Conservation (phyloP, 1,139 yeast genomes). For the Hyphopichia buzzinii region DNA sequence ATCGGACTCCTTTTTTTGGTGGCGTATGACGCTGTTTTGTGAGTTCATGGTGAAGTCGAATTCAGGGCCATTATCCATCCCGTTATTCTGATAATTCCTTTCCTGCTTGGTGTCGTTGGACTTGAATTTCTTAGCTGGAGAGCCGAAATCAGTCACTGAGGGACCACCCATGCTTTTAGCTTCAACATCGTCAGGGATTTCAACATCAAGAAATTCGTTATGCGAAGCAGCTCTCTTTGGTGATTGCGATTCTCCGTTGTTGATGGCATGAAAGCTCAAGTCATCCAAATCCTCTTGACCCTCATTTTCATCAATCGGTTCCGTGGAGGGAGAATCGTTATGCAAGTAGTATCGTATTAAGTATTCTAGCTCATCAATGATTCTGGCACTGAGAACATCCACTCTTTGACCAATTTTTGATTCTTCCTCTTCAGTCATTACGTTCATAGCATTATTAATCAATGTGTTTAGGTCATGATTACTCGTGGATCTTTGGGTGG, state of each 20-base stretch:
- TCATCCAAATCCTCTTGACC: conserved; percentile 23
- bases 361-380: conserved; percentile 67
- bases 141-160: conserved; percentile 3
- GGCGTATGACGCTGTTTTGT: neutral
- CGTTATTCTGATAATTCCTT: neutral
- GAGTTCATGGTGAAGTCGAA: neutral
- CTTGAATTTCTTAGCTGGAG: conserved; percentile 3
- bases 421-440: conserved; percentile 11
- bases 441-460: conserved; percentile 7
- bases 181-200: conserved; percentile 7
- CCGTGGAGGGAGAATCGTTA: conserved; percentile 17
- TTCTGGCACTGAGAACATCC: conserved; percentile 77
- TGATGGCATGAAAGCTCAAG: neutral
- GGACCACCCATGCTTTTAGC: neutral
- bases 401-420: conserved; percentile 44
- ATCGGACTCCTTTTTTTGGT: neutral
- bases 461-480: conserved; percentile 4
- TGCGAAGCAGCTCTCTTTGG: conserved; percentile 2
- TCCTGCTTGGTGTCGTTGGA: neutral
- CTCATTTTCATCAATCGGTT: conserved; percentile 5
- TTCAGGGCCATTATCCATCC: neutral
- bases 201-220: conserved; percentile 14
- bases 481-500: neutral
- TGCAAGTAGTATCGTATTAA: conserved; percentile 36
- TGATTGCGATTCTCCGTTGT: neutral